A percentile compares a stretch with the other conserved stretches of the same genome.
phyloP scores from a whole-genome alignment of 1,284 basidiomycete species.

The Neolentinus lepideus region DNA sequence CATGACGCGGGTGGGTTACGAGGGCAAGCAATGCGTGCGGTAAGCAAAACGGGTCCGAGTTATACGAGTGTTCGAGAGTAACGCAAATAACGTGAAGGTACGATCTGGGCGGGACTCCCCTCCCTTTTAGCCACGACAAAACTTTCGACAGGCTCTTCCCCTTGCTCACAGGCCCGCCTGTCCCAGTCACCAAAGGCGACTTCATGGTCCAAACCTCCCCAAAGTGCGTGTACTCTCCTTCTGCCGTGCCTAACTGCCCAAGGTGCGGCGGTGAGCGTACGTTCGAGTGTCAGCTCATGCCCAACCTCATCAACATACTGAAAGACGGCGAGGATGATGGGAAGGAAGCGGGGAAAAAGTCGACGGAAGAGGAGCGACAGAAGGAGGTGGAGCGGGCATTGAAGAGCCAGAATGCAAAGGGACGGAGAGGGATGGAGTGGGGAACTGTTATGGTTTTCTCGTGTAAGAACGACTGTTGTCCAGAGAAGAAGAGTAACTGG shows the following conservation, averaged over 20 bases:
- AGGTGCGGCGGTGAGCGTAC: slow-evolving; percentile 52
- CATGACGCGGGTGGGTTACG: slow-evolving; percentile 54
- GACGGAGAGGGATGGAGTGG: slow-evolving; percentile 68
- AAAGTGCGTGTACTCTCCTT: slow-evolving; percentile 43
- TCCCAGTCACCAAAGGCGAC: slow-evolving; percentile 45
- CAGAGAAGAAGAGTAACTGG: slow-evolving; percentile 49
- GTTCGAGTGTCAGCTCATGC: slow-evolving; percentile 86
- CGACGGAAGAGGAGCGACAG: slow-evolving; percentile 44
- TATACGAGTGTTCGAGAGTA: slow-evolving; percentile 5
- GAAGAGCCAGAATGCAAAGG: slow-evolving; percentile 28
- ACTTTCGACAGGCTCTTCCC: slow-evolving; percentile 70
- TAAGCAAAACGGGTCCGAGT: slow-evolving; percentile 17
- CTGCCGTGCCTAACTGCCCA: slow-evolving; percentile 48
- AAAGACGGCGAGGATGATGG: slow-evolving; percentile 21
- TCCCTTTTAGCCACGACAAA: slow-evolving; percentile 66
- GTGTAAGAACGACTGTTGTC: slow-evolving; percentile 66
- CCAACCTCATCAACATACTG: slow-evolving; percentile 74
- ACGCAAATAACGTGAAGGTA: slow-evolving; percentile 55
- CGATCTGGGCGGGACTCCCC: slow-evolving; percentile 64
- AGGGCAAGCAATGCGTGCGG: slow-evolving; percentile 76
- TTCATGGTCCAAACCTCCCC: slow-evolving; percentile 44
- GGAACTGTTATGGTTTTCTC: slow-evolving; percentile 79
- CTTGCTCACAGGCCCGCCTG: slow-evolving; percentile 29
- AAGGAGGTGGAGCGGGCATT: too few relatives aligned
- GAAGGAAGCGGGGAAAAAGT: slow-evolving; percentile 53